Conservation (phyloP, 1,284 basidiomycete species). For the Peniophora sp. region DNA sequence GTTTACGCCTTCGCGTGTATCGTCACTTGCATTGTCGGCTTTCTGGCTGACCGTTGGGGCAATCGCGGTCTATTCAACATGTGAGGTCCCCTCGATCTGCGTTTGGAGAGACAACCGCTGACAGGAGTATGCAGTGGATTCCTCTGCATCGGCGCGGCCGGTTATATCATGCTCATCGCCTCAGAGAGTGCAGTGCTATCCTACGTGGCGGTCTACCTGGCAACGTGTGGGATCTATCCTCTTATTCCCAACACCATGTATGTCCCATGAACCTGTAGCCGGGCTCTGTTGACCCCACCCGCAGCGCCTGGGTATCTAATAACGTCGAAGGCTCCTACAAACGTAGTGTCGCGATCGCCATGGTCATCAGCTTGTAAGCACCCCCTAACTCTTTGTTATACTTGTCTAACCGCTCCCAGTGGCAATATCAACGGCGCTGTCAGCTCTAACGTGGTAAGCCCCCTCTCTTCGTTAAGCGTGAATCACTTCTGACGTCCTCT, state of each 20-base stretch:
- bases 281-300: not conserved
- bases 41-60: conserved; percentile 37
- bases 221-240: conserved; percentile 42
- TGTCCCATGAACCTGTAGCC: conserved; percentile 11
- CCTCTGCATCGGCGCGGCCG: conserved; percentile 29
- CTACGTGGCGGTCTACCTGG: conserved; percentile 39
- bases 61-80: conserved; percentile 39
- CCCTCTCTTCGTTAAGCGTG: not conserved
- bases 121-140: conserved; percentile 2
- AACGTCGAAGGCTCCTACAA: conserved; percentile 63
- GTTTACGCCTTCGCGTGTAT: conserved; percentile 44
- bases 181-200: conserved; percentile 35
- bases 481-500: conserved; percentile 1
- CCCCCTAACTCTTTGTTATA: not conserved
- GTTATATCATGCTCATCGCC: conserved; percentile 43
- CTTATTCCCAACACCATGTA: conserved; percentile 43
- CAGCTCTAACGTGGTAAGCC: conserved; percentile 59
- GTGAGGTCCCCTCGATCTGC: conserved; percentile 14
- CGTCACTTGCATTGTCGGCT: conserved; percentile 38
- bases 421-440: conserved; percentile 70
- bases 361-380: conserved; percentile 58
- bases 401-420: conserved; percentile 20
- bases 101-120: not conserved
- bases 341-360: conserved; percentile 63
- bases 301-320: conserved; percentile 40